Conservation (phyloP, 805 yeast genomes). For the Candida awuae region DNA sequence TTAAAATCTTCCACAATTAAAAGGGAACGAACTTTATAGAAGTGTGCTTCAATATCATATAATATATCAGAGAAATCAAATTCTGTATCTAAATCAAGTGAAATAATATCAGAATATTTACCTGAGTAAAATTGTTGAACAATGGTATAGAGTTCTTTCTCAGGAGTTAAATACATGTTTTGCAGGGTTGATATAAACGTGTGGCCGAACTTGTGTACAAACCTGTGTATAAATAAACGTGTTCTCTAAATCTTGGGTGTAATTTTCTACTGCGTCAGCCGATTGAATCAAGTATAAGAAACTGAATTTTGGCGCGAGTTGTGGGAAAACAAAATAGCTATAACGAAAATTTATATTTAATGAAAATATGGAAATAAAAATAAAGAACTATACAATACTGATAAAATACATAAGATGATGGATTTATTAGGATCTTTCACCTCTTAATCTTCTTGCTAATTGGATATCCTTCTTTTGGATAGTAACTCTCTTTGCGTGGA, state of each 20-base stretch:
- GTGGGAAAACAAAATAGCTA: too few species aligned
- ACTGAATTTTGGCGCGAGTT: too few species aligned
- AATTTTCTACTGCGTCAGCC: too few species aligned
- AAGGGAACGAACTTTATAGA: slow-evolving; percentile 20
- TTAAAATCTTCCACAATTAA: slow-evolving; percentile 1
- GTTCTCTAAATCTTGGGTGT: too few species aligned
- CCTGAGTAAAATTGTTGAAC: slow-evolving; percentile 26
- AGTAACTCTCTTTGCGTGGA: slow-evolving; percentile 98
- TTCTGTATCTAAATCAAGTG: slow-evolving; percentile 17
- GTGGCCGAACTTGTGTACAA: too few species aligned
- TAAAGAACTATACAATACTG: neutral
- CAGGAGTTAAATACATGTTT: slow-evolving; percentile 17
- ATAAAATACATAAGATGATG: neutral
- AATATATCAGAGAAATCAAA: slow-evolving; percentile 22
- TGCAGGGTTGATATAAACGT: too few species aligned
- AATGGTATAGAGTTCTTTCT: slow-evolving; percentile 23
- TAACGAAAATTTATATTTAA: too few species aligned
- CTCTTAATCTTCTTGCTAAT: slow-evolving; percentile 96
- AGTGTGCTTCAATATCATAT: slow-evolving; percentile 21
- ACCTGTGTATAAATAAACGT: too few species aligned
- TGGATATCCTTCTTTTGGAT: slow-evolving; percentile 98
- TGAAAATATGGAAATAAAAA: too few species aligned
- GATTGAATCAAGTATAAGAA: too few species aligned
- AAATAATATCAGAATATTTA: slow-evolving; percentile 16
- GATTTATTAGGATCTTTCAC: slow-evolving; percentile 67